Evolutionary conservation across 306 rosid species (phyloP), one percentile per base, ranked within the genome.

Genomic region (Crataegus laevigata): DNA sequence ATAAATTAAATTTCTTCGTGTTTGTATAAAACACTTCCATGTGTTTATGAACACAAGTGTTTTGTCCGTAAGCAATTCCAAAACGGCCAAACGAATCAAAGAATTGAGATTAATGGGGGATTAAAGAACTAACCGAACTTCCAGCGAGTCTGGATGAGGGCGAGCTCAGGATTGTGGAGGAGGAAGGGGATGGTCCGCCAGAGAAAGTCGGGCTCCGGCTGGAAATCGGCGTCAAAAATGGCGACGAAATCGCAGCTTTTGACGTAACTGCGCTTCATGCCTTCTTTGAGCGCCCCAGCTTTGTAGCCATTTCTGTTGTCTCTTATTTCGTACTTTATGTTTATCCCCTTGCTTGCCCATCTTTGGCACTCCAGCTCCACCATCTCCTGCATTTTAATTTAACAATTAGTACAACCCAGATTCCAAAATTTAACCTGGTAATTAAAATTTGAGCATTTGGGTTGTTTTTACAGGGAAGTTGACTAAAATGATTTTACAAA

Each of bases 171-270:
- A 83, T 89, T 93, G 82, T 91, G 87, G 34, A 75, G 76, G 6
- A 91, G 89, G 75, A 87, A 93, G 38, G 98, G 98, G 32, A 93
- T 61, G 68, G 96, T 87, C 30, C 92, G 93, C 79, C 89, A 85
- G 1, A 93, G 84, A 45, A 85, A 93, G 78, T 91, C 91, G 4
- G 97, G 79, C 52, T 93, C 89, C 1, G 98, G 98, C 67, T 91
- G 98, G 66, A 93, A 93, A 82, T 93, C 98, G 0, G 98, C 98
- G 50, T 93, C 98, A 73, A 93, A 91, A 30, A 93, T 89, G 30
- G 88, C 92, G 0, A 93, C 96, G 59, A 80, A 89, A 63, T 93
- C 98, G 67, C 98, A 93, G 15, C 78, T 72, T 12, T 83, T 85
- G 19, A 82, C 97, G 69, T 93, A 91, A 77, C 83, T 84, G 3